These are phyloP conservation scores for Talaromyces ruber DNA, from an alignment of 495 filamentous ascomycete species.

Conservation along the genomic window DNA sequence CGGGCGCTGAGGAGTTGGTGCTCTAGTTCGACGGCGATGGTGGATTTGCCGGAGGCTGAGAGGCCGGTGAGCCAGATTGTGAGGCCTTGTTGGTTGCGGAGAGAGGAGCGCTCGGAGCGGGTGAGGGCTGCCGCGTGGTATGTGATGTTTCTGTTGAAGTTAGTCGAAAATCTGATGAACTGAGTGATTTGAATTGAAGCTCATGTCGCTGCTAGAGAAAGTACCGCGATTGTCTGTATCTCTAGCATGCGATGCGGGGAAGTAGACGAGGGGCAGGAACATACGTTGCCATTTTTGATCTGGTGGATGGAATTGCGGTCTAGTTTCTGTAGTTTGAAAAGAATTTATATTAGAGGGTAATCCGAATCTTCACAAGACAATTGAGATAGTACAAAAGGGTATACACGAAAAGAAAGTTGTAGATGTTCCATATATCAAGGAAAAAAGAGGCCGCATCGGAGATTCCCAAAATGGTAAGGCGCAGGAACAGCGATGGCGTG, in stretches of 20 bases:
- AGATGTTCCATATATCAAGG: background rate
- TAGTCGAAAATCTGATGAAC: conserved; percentile 5
- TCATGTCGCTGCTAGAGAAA: background rate
- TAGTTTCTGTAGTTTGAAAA: background rate
- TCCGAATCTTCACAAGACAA: background rate
- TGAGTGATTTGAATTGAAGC: background rate
- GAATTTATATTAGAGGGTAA: background rate
- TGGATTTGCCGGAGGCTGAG: conserved; percentile 92
- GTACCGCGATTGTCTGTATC: background rate
- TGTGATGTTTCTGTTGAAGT: conserved; percentile 77
- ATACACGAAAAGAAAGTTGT: background rate
- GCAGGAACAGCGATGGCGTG: conserved; percentile 3
- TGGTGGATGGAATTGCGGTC: background rate
- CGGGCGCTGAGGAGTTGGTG: conserved; percentile 75
- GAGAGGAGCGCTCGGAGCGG: conserved; percentile 67
- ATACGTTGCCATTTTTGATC: conserved; percentile 3
- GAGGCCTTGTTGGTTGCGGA: conserved; percentile 79
- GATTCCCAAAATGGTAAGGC: background rate
- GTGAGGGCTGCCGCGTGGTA: conserved; percentile 90
- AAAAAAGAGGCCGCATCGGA: background rate
- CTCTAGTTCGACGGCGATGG: conserved; percentile 90
- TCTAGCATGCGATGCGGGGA: background rate
- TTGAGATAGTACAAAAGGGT: background rate
- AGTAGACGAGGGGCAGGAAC: conserved; percentile 2
- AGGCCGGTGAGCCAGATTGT: conserved; percentile 98